Evolutionary conservation across 2,329 filamentous ascomycete genomes (phyloP), one percentile per base, ranked within the genome.

Genomic region (Diaporthe sp.): DNA sequence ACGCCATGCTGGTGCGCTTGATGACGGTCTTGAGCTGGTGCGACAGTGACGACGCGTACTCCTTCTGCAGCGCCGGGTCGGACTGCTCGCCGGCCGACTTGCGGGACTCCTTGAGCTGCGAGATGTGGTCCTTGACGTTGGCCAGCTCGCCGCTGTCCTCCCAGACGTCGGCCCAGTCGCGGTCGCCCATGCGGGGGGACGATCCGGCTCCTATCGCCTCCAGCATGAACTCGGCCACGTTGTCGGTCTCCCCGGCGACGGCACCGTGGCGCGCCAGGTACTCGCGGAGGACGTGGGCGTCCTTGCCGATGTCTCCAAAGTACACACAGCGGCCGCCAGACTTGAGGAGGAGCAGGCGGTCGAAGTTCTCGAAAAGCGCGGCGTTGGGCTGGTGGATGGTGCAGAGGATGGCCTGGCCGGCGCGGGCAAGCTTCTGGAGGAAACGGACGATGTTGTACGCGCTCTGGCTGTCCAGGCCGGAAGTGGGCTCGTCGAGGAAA

Each of bases 341-440:
- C 82, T 96, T 91, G 2, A 97, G 88, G 3, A 97, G 88, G 7
- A 97, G 85, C 2, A 98, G 88, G 17, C 94, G 90, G 81, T 97
- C 95, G 77, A 97, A 98, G 82, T 95, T 93, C 82, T 97, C 94
- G 78, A 98, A 97, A 0, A 97, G 87, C 0, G 94, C 92, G 22
- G 94, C 94, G 77, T 95, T 96, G 1, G 95, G 95, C 81, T 97
- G 95, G 82, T 97, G 95, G 76, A 97, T 97, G 0, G 95, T 97
- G 84, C 94, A 97, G 4, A 97, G 88, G 78, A 97, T 95, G 13
- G 95, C 95, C 81, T 97, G 95, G 2, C 95, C 95, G 3, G 93
- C 93, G n/a, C 89, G 87, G 66, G 93, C 92, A 8, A 95, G 88
- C 84, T 94, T 95, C 79, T 91, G 91, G n/a, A 95, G 85, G 86